Evolutionary conservation across 2,329 filamentous ascomycete genomes (phyloP).

Genomic region (Colletotrichum cordylinicola): DNA sequence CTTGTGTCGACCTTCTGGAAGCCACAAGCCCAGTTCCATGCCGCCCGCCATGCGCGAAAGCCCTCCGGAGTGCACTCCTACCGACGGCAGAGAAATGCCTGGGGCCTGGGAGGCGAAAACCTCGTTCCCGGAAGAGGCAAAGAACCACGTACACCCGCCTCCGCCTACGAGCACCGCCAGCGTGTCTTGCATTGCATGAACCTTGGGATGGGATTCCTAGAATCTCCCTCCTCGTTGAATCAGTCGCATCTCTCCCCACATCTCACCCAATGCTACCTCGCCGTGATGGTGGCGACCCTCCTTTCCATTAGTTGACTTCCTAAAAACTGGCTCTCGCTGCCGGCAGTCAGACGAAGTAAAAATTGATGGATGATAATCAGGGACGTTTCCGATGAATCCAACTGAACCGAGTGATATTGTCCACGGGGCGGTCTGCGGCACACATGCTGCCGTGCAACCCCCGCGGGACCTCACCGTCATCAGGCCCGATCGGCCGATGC

Average conservation of each 20-base stretch:
- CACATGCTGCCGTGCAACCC: not conserved
- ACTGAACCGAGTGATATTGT: not conserved
- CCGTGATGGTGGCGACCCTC: not conserved
- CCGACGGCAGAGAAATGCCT: not conserved
- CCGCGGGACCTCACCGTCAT: not conserved
- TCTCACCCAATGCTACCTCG: not conserved
- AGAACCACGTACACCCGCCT: not conserved
- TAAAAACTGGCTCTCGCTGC: not conserved
- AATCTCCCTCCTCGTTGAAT: not conserved
- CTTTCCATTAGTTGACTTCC: not conserved
- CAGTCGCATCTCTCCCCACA: not conserved
- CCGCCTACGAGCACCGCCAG: conserved; percentile 6
- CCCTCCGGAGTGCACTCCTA: not conserved
- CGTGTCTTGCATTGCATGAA: conserved; percentile 23
- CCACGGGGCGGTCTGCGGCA: not conserved
- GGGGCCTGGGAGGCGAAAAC: not conserved
- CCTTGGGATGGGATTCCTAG: not conserved
- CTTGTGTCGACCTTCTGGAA: not conserved
- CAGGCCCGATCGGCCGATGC: not conserved
- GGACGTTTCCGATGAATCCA: not conserved
- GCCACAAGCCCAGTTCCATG: not conserved
- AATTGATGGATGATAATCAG: not conserved
- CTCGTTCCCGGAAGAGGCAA: not conserved
- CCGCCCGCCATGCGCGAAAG: not conserved
- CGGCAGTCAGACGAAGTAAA: not conserved